phyloP scores from a whole-genome alignment of 306 rosid species.

The Echinosophora koreensis region DNA sequence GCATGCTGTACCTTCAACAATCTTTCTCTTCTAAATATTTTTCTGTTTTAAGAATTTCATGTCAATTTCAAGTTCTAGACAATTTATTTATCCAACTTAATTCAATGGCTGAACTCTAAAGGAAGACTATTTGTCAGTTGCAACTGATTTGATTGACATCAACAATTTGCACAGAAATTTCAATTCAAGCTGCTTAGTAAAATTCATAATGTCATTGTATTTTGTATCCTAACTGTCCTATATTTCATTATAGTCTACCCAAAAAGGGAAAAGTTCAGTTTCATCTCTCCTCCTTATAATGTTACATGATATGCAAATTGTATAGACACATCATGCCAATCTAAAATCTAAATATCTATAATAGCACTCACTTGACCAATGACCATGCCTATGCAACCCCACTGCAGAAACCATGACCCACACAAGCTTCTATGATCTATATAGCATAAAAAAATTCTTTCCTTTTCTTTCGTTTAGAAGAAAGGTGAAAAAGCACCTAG shows the following conservation, averaged over 20 bases:
- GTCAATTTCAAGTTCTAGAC: too few species aligned
- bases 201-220: constrained; percentile 27
- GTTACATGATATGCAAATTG: neutral
- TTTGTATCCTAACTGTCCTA: constrained; percentile 12
- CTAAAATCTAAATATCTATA: neutral
- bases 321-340: neutral
- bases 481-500: neutral
- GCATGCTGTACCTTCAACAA: too few species aligned
- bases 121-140: too few species aligned
- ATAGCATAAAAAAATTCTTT: constrained; percentile 8
- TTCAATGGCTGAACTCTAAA: too few species aligned
- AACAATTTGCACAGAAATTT: constrained; percentile 15
- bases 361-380: neutral
- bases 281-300: neutral
- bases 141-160: too few species aligned
- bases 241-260: constrained; percentile 7
- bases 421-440: too few species aligned
- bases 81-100: too few species aligned
- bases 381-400: too few species aligned
- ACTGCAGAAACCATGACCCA: too few species aligned
- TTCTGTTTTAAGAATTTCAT: too few species aligned
- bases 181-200: neutral
- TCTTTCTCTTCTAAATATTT: too few species aligned
- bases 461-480: neutral
- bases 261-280: neutral